Base-by-base conservation (phyloP, 331 rosid genomes). In the Malus hybrid region DNA sequence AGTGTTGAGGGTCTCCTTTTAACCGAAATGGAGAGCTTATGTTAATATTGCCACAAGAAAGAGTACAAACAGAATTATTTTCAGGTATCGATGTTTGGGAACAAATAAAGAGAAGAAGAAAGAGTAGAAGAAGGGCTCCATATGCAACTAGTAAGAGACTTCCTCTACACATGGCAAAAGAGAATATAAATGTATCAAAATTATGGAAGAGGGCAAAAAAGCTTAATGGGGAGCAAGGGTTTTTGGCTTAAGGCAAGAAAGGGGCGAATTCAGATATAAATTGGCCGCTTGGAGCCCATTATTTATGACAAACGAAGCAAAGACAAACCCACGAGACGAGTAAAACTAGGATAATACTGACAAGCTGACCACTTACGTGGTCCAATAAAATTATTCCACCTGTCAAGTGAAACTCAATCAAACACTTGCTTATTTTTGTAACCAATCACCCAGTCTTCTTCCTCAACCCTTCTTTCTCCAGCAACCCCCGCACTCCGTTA, bases 11-110 rank as follows among this genome's bases (percentile, higher is more conserved):
- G 52, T 63, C 68, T 6, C 75, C 58, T 16, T 56, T 32, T 5
- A 86, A 30, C 10, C 81, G 50, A 24, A 82, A 87, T 8, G 86
- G 88, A 14, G 14, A 15, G 2, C 30, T 71, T 18, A 84, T 73
- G 57, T 63, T 26, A 1, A 64, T 70, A 7, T 44, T 72, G 22
- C 84, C 78, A 46, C 84, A 81, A 2, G 78, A 75, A 13, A 32
- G 29, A 63, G 52, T 6, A 44, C 32, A 68, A 24, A 0, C 66
- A 76, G 10, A 22, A 7, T 10, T 36, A 5, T 15, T 11, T 63
- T 11, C 18, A 13, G 22, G 0, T 1, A 30, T 15, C 15, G 48
- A n/a, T 12, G 66, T 14, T 28, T 62, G 22, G 16, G 58, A 60
- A 73, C 26, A 36, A 8, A 28, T 12, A 20, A 20, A 56, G 22